Evolutionary conservation across 352 stramenopile genomes (phyloP).

Genomic region (Globisporangium rhizosaccharum): DNA sequence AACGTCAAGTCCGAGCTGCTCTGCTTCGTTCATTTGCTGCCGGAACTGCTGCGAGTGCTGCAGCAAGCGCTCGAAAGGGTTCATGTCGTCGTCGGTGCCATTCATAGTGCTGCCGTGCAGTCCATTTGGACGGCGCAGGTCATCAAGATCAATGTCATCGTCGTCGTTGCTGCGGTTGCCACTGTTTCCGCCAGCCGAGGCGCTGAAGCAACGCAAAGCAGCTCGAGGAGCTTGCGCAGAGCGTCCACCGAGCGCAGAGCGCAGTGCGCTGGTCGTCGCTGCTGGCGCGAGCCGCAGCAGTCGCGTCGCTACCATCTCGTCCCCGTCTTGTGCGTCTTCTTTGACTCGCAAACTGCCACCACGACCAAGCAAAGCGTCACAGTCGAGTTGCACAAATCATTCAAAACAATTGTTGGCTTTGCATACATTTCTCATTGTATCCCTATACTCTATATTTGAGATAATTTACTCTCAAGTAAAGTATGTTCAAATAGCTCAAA

Average conservation of each 20-base stretch:
- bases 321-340: background rate
- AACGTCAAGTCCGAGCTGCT: slow-evolving; percentile 13
- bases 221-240: background rate
- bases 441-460: no score
- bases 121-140: slow-evolving; percentile 6
- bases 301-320: slow-evolving; percentile 8
- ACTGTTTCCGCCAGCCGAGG: background rate
- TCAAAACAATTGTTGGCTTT: no score
- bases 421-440: no score
- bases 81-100: slow-evolving; percentile 24
- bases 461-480: no score
- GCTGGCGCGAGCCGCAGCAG: slow-evolving; percentile 4
- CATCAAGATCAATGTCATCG: slow-evolving; percentile 10
- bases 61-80: slow-evolving; percentile 59
- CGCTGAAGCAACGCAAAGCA: background rate
- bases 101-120: slow-evolving; percentile 1
- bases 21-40: slow-evolving; percentile 21
- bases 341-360: background rate
- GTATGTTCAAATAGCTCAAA: no score
- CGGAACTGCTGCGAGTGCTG: slow-evolving; percentile 65
- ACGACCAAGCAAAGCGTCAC: background rate
- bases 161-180: background rate
- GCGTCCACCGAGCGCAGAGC: background rate
- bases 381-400: background rate
- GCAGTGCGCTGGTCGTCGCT: background rate